phyloP scores from a whole-genome alignment of 2,329 filamentous ascomycete species.

The Stachybotrys chlorohalonatus region DNA sequence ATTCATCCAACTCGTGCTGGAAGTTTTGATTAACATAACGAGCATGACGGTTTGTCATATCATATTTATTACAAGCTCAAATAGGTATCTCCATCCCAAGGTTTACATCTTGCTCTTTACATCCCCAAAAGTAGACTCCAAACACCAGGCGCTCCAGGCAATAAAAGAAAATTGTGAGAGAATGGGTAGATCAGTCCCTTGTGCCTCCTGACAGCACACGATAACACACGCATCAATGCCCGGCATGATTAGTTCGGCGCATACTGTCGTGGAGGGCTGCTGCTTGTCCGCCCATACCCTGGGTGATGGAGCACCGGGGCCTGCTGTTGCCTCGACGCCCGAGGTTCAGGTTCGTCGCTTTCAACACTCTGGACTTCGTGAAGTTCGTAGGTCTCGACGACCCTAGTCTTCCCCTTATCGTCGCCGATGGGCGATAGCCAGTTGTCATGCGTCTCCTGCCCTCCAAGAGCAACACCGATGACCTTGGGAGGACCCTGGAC shows the following conservation, averaged over 20 bases:
- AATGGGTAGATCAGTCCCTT: too few species aligned
- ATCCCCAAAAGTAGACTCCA: background rate
- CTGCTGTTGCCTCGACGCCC: conserved; percentile 13
- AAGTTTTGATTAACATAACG: too few species aligned
- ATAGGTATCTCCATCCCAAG: background rate
- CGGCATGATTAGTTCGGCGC: background rate
- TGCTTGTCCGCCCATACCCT: conserved; percentile 30
- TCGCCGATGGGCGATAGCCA: conserved; percentile 10
- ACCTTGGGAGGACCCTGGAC: conserved; percentile 6
- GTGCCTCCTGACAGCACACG: too few species aligned
- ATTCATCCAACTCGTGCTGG: too few species aligned
- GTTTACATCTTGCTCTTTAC: background rate
- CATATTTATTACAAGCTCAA: background rate
- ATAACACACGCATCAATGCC: too few species aligned
- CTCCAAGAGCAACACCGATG: conserved; percentile 8
- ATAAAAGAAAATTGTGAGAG: too few species aligned
- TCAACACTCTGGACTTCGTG: conserved; percentile 31
- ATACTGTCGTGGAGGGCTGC: conserved; percentile 12
- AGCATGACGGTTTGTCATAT: background rate
- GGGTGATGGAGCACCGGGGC: conserved; percentile 37
- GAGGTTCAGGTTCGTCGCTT: conserved; percentile 7
- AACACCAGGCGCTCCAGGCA: background rate
- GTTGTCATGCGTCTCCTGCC: conserved; percentile 6
- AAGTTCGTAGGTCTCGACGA: conserved; percentile 38
- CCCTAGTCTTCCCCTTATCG: conserved; percentile 31